Evolutionary conservation across 2,329 filamentous ascomycete species (phyloP).

Genomic region (Penicillium thymicola): DNA sequence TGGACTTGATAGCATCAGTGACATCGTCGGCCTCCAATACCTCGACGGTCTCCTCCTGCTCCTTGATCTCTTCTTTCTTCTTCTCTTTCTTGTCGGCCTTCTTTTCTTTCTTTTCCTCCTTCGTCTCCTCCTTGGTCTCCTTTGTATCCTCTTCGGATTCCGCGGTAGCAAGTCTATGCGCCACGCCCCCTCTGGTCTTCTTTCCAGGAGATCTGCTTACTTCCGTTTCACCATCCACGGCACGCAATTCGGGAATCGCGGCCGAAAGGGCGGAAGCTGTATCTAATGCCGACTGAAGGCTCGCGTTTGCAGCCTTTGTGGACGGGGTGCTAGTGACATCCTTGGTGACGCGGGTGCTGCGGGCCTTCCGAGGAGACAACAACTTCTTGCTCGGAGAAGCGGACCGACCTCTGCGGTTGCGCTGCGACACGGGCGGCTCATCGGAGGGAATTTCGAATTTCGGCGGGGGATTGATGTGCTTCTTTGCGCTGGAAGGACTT

Average conservation of each 20-base stretch:
- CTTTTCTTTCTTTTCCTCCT: slow-evolving; percentile 35
- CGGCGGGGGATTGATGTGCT: slow-evolving; percentile 77
- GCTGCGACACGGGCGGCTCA: slow-evolving; percentile 37
- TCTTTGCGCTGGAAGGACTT: slow-evolving; percentile 64
- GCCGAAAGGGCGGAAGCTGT: slow-evolving; percentile 34
- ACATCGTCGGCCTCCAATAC: slow-evolving; percentile 59
- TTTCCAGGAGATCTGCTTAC: slow-evolving; percentile 22
- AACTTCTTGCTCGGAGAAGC: slow-evolving; percentile 53
- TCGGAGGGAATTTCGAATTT: slow-evolving; percentile 62
- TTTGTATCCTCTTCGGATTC: slow-evolving; percentile 25
- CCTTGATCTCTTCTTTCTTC: slow-evolving; percentile 52
- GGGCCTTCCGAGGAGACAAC: slow-evolving; percentile 54
- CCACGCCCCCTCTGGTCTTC: slow-evolving; percentile 18
- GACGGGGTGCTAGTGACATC: slow-evolving; percentile 47
- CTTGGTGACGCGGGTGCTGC: slow-evolving; percentile 49
- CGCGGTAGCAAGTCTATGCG: slow-evolving; percentile 20
- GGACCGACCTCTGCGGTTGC: slow-evolving; percentile 58
- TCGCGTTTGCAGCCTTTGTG: slow-evolving; percentile 48
- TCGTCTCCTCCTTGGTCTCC: slow-evolving; percentile 51
- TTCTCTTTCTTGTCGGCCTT: slow-evolving; percentile 16
- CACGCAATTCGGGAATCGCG: slow-evolving; percentile 16
- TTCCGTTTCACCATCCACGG: slow-evolving; percentile 25
- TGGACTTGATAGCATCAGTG: slow-evolving; percentile 60
- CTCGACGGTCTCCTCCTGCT: slow-evolving; percentile 49
- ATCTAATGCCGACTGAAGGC: slow-evolving; percentile 48